A percentile compares a stretch with the other conserved stretches of the same genome.
Conservation (phyloP, 2,329 filamentous ascomycete species). For the Diaporthe capsici region DNA sequence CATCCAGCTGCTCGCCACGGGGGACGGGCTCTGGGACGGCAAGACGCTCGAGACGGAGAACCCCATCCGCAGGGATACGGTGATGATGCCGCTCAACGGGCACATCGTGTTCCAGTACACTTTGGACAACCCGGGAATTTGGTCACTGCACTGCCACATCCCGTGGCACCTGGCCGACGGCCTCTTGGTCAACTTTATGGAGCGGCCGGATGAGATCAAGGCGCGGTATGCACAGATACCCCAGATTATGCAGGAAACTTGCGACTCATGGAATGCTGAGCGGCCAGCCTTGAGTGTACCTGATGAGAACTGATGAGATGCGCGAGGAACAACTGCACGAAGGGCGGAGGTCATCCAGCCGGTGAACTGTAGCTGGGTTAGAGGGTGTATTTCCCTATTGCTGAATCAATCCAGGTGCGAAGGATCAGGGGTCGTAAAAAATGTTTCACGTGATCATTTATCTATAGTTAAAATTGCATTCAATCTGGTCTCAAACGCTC, state of each 20-base stretch:
- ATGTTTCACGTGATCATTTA: neutral
- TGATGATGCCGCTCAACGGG: constrained; percentile 9
- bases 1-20: constrained; percentile 7
- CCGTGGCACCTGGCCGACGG: neutral
- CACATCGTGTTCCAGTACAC: neutral
- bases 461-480: neutral
- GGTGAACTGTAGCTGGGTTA: neutral
- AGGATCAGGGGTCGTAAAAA: no score
- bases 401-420: neutral
- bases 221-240: neutral
- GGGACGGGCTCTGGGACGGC: neutral
- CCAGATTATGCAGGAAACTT: neutral
- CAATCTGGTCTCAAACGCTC: neutral
- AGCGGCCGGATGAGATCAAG: constrained; percentile 7
- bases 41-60: neutral
- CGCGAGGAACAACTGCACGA: no score
- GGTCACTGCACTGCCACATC: neutral
- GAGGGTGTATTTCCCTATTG: neutral
- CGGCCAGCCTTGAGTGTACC: constrained; percentile 1
- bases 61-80: neutral
- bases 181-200: constrained; percentile 2
- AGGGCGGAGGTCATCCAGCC: no score
- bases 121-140: neutral
- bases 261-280: neutral
- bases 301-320: neutral